phyloP scores from a whole-genome alignment of 257 asterid species.

The Capsicum pubescens region DNA sequence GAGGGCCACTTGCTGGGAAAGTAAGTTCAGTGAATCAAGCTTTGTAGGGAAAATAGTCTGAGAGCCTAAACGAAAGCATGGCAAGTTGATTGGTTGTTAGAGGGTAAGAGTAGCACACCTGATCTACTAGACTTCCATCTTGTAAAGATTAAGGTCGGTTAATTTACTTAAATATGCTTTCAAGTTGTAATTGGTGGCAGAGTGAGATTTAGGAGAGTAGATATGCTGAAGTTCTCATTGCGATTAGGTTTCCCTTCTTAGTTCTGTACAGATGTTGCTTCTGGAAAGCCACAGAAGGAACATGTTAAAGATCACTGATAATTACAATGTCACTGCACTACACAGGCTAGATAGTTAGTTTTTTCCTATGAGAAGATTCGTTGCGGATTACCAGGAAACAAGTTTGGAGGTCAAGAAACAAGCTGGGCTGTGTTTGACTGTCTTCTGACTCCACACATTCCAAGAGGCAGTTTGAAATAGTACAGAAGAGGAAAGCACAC shows the following conservation, averaged over 20 bases:
- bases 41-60: not conserved
- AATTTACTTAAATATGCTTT: constrained; percentile 1
- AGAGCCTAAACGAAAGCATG: not conserved
- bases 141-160: not conserved
- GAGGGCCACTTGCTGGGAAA: constrained; percentile 15
- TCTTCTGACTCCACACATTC: not conserved
- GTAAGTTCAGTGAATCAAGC: constrained; percentile 17
- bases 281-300: not conserved
- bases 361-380: constrained; percentile 15
- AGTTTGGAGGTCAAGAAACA: constrained; percentile 12
- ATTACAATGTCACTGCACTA: not conserved
- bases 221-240: not conserved
- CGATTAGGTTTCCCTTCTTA: not conserved
- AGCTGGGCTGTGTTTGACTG: not conserved
- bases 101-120: not conserved
- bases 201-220: not conserved
- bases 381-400: constrained; percentile 16
- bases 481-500: not conserved
- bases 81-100: not conserved
- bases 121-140: not conserved
- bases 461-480: constrained; percentile 10
- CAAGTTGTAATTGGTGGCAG: not conserved
- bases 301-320: constrained; percentile 6
- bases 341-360: constrained; percentile 12
- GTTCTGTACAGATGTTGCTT: not conserved